Conservation (phyloP, 169 alveolate genomes). For the Plasmodium vivax region DNA sequence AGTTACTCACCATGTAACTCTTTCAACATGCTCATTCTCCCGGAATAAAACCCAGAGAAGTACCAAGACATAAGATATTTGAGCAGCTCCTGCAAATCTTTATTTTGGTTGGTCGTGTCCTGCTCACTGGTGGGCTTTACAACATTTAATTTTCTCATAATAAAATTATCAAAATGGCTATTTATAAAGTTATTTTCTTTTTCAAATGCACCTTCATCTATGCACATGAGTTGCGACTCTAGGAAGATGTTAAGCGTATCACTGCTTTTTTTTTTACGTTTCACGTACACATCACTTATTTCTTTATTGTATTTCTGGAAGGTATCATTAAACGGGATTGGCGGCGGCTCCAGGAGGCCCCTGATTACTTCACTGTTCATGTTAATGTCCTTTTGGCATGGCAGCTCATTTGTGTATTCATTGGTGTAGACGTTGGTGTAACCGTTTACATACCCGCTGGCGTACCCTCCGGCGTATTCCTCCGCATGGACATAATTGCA, state of each 20-base stretch:
- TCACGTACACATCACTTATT: constrained; percentile 60
- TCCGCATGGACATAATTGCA: not conserved
- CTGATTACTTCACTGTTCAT: constrained; percentile 39
- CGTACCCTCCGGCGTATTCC: not conserved
- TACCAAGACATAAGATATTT: constrained; percentile 76
- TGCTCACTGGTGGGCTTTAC: not conserved
- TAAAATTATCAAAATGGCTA: constrained; percentile 39
- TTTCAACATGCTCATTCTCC: constrained; percentile 54
- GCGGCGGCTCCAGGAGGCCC: constrained; percentile 42
- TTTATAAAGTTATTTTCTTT: constrained; percentile 45
- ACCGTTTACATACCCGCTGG: not conserved
- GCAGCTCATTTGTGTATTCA: not conserved
- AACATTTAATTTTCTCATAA: constrained; percentile 47
- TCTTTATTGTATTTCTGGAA: constrained; percentile 65
- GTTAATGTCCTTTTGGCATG: constrained; percentile 7
- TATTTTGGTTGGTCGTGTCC: constrained; percentile 3
- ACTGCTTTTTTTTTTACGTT: constrained; percentile 18
- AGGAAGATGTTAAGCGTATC: constrained; percentile 30
- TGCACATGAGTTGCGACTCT: constrained; percentile 60
- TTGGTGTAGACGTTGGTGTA: not conserved
- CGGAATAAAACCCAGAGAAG: constrained; percentile 73
- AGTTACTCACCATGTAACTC: constrained; percentile 37
- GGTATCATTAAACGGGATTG: constrained; percentile 45
- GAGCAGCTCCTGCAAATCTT: constrained; percentile 46
- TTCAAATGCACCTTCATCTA: constrained; percentile 30